Base-by-base conservation (phyloP, 1,139 yeast species). In the Yamadazyma trypodendri region DNA sequence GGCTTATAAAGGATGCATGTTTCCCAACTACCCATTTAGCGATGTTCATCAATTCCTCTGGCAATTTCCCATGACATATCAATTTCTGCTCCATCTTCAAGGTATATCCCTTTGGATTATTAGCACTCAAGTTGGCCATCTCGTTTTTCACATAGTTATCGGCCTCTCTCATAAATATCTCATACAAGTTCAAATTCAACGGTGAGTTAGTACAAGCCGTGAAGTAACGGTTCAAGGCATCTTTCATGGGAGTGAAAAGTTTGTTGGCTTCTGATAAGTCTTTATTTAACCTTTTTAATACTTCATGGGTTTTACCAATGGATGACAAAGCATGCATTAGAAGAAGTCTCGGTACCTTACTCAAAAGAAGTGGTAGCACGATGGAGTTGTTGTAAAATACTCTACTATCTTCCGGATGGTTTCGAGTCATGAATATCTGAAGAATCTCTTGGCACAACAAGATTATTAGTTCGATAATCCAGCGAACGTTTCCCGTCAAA, bases 381-480 rank as follows among this genome's bases (percentile, higher is more conserved):
- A 75, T 47, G 3, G 74, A 65, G 43, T 65, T 67, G 11, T 51
- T 42, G 29, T 60, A 43, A 14, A 51, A 55, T 17, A 68, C 46
- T 21, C 50, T 53, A 40, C 65, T 58, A 17, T 46, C 44, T 7
- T 51, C 35, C 1, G 57, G 52, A 35, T 53, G 46, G 21, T 49
- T 48, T 34, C 52, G 50, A 23, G 52, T 45, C 41, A 54, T 51
- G 14, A 62, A 46, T 16, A 70, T 51, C 35, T 69, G 73, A 14
- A 77, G 60, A 16, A 88, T 56, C 46, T 87, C 95, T 54, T 87
- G 94, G 41, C 79, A 77, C 32, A 84, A 56, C 43, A 75, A 77
- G 0, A 79, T 75, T 49, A 85, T 66, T 40, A 85, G 71, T 53
- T 87, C 95, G 29, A 84, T 68, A 41, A 83, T 70, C 95, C 95